phyloP scores from a whole-genome alignment of 2,329 filamentous ascomycete species.

The Fusarium virguliforme region DNA sequence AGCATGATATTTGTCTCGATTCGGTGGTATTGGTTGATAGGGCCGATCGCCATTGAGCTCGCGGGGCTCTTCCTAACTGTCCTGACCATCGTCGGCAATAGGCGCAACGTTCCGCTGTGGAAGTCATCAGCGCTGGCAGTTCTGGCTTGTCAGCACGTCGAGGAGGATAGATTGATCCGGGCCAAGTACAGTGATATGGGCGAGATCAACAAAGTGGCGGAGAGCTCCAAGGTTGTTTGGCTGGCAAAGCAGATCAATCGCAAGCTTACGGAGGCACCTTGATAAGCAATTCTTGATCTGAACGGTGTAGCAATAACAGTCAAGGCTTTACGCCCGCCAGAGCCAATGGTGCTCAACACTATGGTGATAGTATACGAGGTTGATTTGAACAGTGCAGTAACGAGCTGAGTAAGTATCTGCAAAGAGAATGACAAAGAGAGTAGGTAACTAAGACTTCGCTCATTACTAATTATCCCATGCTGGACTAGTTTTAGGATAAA shows the following conservation, averaged over 20 bases:
- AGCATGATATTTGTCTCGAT: constrained; percentile 21
- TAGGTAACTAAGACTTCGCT: too few relatives aligned
- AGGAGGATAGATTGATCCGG: neutral
- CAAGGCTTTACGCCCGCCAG: too few relatives aligned
- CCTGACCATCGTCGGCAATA: constrained; percentile 17
- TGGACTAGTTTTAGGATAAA: too few relatives aligned
- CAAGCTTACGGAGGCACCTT: too few relatives aligned
- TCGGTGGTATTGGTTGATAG: constrained; percentile 18
- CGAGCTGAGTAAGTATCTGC: too few relatives aligned
- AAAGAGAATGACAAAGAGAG: too few relatives aligned
- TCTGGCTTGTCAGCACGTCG: neutral
- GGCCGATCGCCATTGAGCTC: constrained; percentile 14
- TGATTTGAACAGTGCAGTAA: too few relatives aligned
- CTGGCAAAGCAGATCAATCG: neutral
- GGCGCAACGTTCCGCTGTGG: constrained; percentile 26
- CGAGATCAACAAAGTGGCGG: neutral
- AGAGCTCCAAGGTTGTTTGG: neutral
- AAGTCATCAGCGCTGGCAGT: constrained; percentile 33
- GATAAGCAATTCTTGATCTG: too few relatives aligned
- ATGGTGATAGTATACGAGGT: too few relatives aligned
- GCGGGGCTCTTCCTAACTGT: constrained; percentile 15
- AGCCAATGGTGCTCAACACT: too few relatives aligned
- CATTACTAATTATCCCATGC: too few relatives aligned
- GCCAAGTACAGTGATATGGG: neutral
- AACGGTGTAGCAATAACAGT: too few relatives aligned